phyloP scores from a whole-genome alignment of 371 early-diverging fungal species.

The Saksenaea vasiformis region DNA sequence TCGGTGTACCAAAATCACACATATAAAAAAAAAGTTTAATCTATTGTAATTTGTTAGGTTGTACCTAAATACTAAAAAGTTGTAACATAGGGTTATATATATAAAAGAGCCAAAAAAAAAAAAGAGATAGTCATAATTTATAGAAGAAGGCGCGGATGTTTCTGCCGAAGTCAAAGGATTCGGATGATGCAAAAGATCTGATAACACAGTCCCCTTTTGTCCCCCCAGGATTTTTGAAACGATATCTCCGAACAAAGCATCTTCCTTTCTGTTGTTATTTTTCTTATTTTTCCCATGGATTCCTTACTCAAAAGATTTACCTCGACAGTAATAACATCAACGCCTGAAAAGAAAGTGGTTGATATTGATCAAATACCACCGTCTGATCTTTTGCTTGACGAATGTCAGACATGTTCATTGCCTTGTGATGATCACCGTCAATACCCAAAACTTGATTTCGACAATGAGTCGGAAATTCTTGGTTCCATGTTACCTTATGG shows the following conservation, averaged over 20 bases:
- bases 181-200: neutral
- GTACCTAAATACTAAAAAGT: too few species aligned
- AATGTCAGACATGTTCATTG: slow-evolving; percentile 43
- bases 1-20: neutral
- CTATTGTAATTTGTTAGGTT: neutral
- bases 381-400: slow-evolving; percentile 12
- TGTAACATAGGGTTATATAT: neutral
- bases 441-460: slow-evolving; percentile 69
- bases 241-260: neutral
- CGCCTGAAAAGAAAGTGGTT: neutral
- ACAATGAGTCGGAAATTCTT: slow-evolving; percentile 47
- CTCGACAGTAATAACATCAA: neutral
- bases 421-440: slow-evolving; percentile 57
- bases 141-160: neutral
- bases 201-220: neutral
- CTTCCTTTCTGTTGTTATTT: neutral
- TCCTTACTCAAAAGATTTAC: neutral
- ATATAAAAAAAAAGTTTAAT: neutral
- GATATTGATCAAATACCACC: slow-evolving; percentile 6
- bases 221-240: neutral
- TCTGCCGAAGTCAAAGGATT: neutral
- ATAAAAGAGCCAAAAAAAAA: neutral
- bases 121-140: neutral
- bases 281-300: neutral
- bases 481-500: slow-evolving; percentile 67